Conservation (phyloP, 352 stramenopile species). For the Phytopythium oedochilum region DNA sequence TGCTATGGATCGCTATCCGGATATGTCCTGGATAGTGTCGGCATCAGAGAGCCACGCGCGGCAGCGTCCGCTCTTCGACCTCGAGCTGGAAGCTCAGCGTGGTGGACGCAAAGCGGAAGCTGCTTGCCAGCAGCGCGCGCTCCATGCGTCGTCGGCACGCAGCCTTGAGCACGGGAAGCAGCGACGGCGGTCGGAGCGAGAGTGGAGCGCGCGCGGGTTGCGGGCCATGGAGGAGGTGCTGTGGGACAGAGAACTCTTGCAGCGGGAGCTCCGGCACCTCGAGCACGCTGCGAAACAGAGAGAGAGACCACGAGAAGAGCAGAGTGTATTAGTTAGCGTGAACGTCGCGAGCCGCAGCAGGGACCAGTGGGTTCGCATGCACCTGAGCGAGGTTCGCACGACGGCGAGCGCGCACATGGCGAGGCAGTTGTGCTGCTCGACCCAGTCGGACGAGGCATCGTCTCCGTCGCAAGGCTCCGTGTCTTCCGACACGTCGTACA, state of each 20-base stretch:
- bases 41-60: conserved; percentile 31
- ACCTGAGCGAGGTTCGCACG: conserved; percentile 18
- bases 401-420: conserved; percentile 41
- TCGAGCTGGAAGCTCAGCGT: conserved; percentile 8
- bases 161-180: conserved; percentile 4
- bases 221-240: conserved; percentile 19
- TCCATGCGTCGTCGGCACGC: background rate
- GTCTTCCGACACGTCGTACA: conserved; percentile 29
- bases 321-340: background rate
- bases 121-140: background rate
- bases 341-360: background rate
- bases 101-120: background rate
- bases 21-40: too few species aligned
- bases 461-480: background rate
- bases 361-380: conserved; percentile 2
- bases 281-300: conserved; percentile 2
- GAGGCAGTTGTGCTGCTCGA: conserved; percentile 44
- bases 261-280: conserved; percentile 18
- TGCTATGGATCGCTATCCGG: too few species aligned
- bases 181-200: background rate
- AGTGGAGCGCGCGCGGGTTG: background rate
- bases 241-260: conserved; percentile 51
- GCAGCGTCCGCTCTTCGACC: conserved; percentile 15
- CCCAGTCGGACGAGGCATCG: conserved; percentile 13
- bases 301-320: background rate